Percentiles rank a stretch among this genome's conserved stretches.
These are phyloP conservation scores for Henckelia pumila DNA, from an alignment of 257 asterid genomes.

Conservation along the genomic window DNA sequence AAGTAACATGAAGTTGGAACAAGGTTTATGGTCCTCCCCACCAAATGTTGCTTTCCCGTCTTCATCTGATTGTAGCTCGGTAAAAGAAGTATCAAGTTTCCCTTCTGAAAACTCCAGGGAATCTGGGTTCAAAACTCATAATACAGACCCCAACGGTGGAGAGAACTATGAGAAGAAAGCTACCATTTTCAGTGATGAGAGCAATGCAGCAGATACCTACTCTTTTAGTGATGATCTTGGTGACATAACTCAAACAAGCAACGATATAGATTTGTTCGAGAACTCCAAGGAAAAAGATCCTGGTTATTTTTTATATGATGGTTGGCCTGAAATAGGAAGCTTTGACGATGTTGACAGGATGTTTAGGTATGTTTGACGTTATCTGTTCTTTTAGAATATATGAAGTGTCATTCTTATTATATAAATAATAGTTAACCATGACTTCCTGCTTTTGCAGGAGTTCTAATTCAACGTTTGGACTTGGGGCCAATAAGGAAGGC, in stretches of 20 bases:
- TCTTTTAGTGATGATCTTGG: conserved; percentile 19
- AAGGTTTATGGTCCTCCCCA: conserved; percentile 35
- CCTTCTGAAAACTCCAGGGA: conserved; percentile 43
- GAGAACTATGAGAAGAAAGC: conserved; percentile 40
- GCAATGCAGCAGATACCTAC: conserved; percentile 38
- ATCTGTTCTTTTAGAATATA: conserved; percentile 5
- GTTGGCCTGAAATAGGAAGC: conserved; percentile 83
- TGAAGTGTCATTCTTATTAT: conserved; percentile 5
- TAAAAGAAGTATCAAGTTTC: conserved; percentile 48
- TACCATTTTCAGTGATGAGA: conserved; percentile 37
- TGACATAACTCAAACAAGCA: conserved; percentile 43
- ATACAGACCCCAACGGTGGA: conserved; percentile 30
- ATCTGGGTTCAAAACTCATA: conserved; percentile 38
- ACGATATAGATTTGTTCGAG: conserved; percentile 49
- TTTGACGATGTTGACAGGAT: conserved; percentile 87
- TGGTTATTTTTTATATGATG: conserved; percentile 52
- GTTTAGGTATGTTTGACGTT: conserved; percentile 57
- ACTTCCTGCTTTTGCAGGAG: conserved; percentile 76
- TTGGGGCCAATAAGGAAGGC: conserved; percentile 56
- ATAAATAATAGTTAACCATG: conserved; percentile 21
- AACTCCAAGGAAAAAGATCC: conserved; percentile 44
- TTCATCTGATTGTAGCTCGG: conserved; percentile 36
- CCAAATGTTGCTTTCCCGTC: conserved; percentile 45
- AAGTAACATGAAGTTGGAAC: conserved; percentile 49
- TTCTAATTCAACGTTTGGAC: conserved; percentile 79